Base-by-base conservation (phyloP, 768 basidiomycete species). In the Leccinum disarticulatum region DNA sequence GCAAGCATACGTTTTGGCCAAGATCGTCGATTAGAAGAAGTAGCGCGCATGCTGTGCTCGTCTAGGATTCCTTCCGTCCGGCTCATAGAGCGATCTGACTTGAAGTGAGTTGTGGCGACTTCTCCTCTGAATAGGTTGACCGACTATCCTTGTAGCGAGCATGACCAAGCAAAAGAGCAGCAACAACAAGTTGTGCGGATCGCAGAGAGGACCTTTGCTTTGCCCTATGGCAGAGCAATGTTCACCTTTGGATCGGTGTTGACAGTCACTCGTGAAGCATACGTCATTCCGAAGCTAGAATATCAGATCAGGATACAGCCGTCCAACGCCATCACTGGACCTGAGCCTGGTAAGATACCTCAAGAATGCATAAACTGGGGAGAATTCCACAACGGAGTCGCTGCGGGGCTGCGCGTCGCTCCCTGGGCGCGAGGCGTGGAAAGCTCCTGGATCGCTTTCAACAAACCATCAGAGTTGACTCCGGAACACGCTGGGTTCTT, bases 381-480 rank as follows among this genome's bases (percentile, higher is more conserved):
- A n/a, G 91, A 95, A 61, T 99, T 99, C 74, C 95, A 98, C 74
- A 95, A 96, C 63, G 97, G 97, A 10, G 96, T 97, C 0, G 93
- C 94, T 8, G 91, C 93, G 4, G 97, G 90, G 3, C 74, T 99
- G 48, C 87, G 92, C 7, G 86, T 98, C 53, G 86, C 89, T 0
- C 86, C 91, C 0, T 81, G 83, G n/a, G 83, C 88, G 9, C 74
- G 78, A 52, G 86, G 85, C 10, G 83, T 98, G 47, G 93, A 97
- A 70, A 92, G 91, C 67, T 93, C 94, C 0, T 98, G 95, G 93
- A 94, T 97, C 55, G 87, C 90, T 14, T 98, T 95, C 80, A 96
- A 98, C 74, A 92, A 91, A 66, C 96, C 97, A 0, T 81, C 86
- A 0, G 91, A 95, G 49, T 81, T 95, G 55, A 95, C 91, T 5